Conservation (phyloP, 495 filamentous ascomycete genomes). For the Schizothecium vesticola region DNA sequence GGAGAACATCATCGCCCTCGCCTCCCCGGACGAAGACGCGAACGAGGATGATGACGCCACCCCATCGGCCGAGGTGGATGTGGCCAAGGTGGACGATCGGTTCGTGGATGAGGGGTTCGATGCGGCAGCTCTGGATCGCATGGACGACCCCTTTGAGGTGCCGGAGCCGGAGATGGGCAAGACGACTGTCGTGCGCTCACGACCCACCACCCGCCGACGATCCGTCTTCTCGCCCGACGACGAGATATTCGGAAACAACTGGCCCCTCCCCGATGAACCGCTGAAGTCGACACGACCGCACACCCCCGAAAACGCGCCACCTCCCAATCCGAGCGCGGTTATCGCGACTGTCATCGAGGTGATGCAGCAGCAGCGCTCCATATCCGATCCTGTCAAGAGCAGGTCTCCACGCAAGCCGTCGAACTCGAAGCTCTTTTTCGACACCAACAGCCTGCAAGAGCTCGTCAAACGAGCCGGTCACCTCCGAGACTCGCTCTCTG, state of each 20-base stretch:
- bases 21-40: conserved; percentile 73
- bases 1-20: conserved; percentile 79
- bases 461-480: conserved; percentile 78
- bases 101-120: conserved; percentile 57
- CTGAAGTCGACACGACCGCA: conserved; percentile 27
- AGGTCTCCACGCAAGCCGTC: conserved; percentile 35
- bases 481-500: conserved; percentile 66
- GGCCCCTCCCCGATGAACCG: conserved; percentile 34
- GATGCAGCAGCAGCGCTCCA: conserved; percentile 60
- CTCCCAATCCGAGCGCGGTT: conserved; percentile 47
- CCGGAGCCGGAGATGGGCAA: conserved; percentile 36
- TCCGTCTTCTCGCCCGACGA: conserved; percentile 59
- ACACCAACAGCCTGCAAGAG: conserved; percentile 82
- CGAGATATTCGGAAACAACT: conserved; percentile 56
- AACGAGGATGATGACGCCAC: conserved; percentile 27
- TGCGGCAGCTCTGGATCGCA: conserved; percentile 28
- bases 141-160: conserved; percentile 31
- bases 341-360: conserved; percentile 68
- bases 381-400: conserved; percentile 44
- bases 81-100: conserved; percentile 39
- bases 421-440: conserved; percentile 79
- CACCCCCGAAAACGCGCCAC: conserved; percentile 32
- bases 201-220: conserved; percentile 39
- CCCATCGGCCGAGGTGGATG: conserved; percentile 27
- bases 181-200: conserved; percentile 40